Evolutionary conservation across 1,284 basidiomycete species (phyloP).

Genomic region (Ustilago loliicola): DNA sequence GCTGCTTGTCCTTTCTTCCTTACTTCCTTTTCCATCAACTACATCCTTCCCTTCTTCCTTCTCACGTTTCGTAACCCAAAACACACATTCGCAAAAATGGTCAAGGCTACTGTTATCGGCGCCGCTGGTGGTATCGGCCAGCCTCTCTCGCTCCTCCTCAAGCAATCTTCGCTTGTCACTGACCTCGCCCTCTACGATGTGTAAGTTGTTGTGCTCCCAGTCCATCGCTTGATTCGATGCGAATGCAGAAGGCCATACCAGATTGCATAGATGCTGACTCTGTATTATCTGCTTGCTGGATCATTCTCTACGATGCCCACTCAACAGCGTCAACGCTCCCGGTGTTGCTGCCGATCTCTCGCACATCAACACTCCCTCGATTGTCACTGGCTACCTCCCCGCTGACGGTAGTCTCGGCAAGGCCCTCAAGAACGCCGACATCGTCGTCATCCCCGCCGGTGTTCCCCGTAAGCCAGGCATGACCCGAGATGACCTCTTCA

Average conservation of each 20-base stretch:
- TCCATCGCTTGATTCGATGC: no score
- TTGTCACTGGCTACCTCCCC: conserved; percentile 71
- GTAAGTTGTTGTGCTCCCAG: conserved; percentile 75
- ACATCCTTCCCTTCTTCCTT: background rate
- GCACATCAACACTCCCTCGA: conserved; percentile 78
- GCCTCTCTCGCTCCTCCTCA: conserved; percentile 89
- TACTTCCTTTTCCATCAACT: conserved; percentile 20
- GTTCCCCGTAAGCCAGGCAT: conserved; percentile 86
- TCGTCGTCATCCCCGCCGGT: conserved; percentile 97
- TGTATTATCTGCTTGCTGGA: background rate
- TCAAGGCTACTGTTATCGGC: conserved; percentile 69
- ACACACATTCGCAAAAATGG: conserved; percentile 48
- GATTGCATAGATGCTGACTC: conserved; percentile 1
- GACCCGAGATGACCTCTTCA: conserved; percentile 91
- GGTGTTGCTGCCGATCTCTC: conserved; percentile 95
- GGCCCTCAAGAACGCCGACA: conserved; percentile 84
- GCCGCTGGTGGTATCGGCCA: conserved; percentile 75
- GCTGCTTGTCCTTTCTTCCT: background rate
- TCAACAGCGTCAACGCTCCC: conserved; percentile 75
- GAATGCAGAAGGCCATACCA: no score
- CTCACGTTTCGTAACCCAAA: conserved; percentile 1
- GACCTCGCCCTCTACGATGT: conserved; percentile 93
- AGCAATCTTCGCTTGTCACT: conserved; percentile 81
- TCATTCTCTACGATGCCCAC: background rate
- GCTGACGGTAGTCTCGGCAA: conserved; percentile 83